These are phyloP conservation scores for Aureococcus anophagefferens DNA, from an alignment of 108 stramenopile genomes.

Conservation along the genomic window DNA sequence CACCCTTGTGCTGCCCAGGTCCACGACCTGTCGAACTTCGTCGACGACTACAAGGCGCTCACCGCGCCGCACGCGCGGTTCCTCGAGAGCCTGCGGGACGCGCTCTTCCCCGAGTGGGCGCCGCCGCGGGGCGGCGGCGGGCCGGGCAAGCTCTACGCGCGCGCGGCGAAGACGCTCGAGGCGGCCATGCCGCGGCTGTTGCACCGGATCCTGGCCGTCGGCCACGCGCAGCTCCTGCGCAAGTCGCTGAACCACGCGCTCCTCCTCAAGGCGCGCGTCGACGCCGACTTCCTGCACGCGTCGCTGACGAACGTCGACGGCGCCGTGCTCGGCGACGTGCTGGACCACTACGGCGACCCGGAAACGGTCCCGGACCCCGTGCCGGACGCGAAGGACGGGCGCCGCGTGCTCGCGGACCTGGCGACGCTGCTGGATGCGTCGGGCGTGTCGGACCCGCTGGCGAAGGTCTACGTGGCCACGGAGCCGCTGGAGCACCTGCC, in stretches of 20 bases:
- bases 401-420: slow-evolving; percentile 5
- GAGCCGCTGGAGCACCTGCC: slow-evolving; percentile 46
- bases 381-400: too few relatives aligned
- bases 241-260: slow-evolving; percentile 38
- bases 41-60: slow-evolving; percentile 33
- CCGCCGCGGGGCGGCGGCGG: too few relatives aligned
- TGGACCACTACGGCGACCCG: slow-evolving; percentile 3
- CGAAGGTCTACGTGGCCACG: slow-evolving; percentile 42
- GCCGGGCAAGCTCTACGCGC: too few relatives aligned
- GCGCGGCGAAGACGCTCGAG: too few relatives aligned
- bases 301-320: slow-evolving; percentile 18
- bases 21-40: slow-evolving; percentile 41
- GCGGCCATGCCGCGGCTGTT: too few relatives aligned
- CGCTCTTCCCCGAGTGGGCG: not conserved
- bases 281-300: slow-evolving; percentile 38
- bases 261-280: slow-evolving; percentile 25
- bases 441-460: slow-evolving; percentile 43
- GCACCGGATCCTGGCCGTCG: slow-evolving; percentile 17
- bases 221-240: slow-evolving; percentile 50
- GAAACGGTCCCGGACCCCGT: slow-evolving; percentile 2
- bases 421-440: slow-evolving; percentile 31
- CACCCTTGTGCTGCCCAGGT: too few relatives aligned
- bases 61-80: slow-evolving; percentile 26
- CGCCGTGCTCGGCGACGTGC: slow-evolving; percentile 16
- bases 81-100: slow-evolving; percentile 32